phyloP scores from a whole-genome alignment of 441 rosid genomes.

The Pelargonium cotyledonis region DNA sequence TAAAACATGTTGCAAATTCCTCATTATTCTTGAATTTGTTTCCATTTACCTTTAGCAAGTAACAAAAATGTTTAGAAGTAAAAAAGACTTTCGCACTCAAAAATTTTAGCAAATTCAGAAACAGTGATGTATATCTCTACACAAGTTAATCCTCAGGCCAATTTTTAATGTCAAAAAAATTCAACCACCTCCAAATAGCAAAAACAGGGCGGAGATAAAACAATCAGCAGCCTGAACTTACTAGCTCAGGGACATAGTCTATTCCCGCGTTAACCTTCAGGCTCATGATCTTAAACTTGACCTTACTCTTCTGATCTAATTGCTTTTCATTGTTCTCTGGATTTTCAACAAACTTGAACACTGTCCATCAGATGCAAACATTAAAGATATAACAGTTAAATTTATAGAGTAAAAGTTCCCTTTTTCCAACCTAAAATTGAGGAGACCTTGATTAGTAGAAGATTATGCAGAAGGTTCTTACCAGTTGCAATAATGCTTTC shows the following conservation, averaged over 20 bases:
- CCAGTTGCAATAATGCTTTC: conserved; percentile 63
- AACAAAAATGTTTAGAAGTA: too few relatives aligned
- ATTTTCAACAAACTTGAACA: conserved; percentile 65
- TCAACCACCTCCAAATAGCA: background rate
- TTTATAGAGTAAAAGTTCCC: background rate
- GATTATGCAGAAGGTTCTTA: conserved; percentile 16
- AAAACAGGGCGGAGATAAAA: background rate
- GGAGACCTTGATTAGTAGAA: background rate
- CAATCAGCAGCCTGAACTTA: conserved; percentile 14
- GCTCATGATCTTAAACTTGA: conserved; percentile 71
- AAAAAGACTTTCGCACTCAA: too few relatives aligned
- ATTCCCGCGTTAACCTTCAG: conserved; percentile 56
- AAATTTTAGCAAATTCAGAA: too few relatives aligned
- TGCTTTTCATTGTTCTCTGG: conserved; percentile 58
- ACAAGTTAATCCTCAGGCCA: background rate
- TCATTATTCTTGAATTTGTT: too few relatives aligned
- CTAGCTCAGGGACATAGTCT: conserved; percentile 68
- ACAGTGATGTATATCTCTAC: too few relatives aligned
- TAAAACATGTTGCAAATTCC: too few relatives aligned
- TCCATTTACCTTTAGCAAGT: too few relatives aligned
- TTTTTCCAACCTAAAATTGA: background rate
- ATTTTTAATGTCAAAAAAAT: background rate
- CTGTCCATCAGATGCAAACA: conserved; percentile 23
- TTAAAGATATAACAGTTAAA: background rate
- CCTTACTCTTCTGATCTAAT: conserved; percentile 51